Base-by-base conservation (phyloP, 2,329 filamentous ascomycete genomes). In the Purpureocillium takamizusanense region DNA sequence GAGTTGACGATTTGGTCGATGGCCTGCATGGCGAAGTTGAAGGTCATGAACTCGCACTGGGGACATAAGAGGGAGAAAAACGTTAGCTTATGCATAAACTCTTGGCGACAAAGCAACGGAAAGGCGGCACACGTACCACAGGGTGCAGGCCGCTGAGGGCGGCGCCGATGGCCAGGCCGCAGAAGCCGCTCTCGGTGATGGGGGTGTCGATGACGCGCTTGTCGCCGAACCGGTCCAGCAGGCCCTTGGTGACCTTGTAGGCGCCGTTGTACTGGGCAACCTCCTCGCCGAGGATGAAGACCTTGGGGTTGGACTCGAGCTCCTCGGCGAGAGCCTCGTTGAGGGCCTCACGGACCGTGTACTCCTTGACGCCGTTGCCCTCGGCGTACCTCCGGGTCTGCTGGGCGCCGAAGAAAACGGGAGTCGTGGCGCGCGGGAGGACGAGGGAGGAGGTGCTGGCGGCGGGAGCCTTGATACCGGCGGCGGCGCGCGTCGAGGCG, bases 1-100 rank as follows among this genome's bases (percentile, higher is more conserved):
- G 90, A 97, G 81, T 98, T 98, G 79, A 98, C 89, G 62, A 98
- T 86, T 66, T 98, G 92, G 65, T 98, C 92, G 66, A 98, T 98
- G 62, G 92, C 87, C 73, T 98, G 92, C 92, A 98, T 98, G 66
- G 92, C 90, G 63, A 97, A 97, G 79, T 98, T 98, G 81, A 95
- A 97, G 58, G 92, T 98, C 92, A 98, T 98, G 77, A 98, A 98
- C 73, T 98, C 92, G 78, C 85, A 92, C 86, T 92, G 50, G 8
- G 45, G 4, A 15, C 17, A 17, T 10, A 15, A 21, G 15, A n/a
- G n/a, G n/a, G n/a, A n/a, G n/a, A n/a, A n/a, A n/a, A n/a, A n/a
- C n/a, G 35, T 29, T 18, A 41, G 32, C 15, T 33, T 44, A 36
- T 39, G 41, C 37, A 18, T 9, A 11, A 23, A 15, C 12, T n/a